Evolutionary conservation across 345 rosid genomes (phyloP).

Genomic region (Trapa bicornis): DNA sequence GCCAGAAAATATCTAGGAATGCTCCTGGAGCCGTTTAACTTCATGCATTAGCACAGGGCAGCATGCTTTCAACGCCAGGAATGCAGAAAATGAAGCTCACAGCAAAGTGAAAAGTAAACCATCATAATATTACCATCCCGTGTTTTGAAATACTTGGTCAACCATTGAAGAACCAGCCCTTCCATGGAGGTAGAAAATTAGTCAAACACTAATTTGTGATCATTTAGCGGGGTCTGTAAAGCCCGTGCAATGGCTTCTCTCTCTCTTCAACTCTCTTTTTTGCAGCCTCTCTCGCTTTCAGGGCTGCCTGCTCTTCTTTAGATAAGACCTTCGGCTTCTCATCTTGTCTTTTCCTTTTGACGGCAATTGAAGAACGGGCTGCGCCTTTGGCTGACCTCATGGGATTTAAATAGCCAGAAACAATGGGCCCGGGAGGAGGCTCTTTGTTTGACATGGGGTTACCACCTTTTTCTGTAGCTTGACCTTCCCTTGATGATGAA

Average conservation of each 20-base stretch:
- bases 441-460: constrained; percentile 21
- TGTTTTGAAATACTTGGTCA: background rate
- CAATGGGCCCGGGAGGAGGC: constrained; percentile 45
- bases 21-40: background rate
- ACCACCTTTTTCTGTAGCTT: constrained; percentile 20
- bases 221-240: constrained; percentile 54
- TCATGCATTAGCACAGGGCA: background rate
- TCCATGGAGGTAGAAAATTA: background rate
- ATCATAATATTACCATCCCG: background rate
- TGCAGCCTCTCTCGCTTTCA: constrained; percentile 90
- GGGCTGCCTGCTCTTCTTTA: constrained; percentile 69
- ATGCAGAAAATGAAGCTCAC: background rate
- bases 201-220: constrained; percentile 6
- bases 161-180: constrained; percentile 11
- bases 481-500: constrained; percentile 18
- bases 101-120: background rate
- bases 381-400: constrained; percentile 58
- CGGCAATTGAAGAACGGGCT: constrained; percentile 43
- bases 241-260: constrained; percentile 79
- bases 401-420: constrained; percentile 51
- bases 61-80: background rate
- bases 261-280: constrained; percentile 85
- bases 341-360: constrained; percentile 61
- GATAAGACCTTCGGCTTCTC: constrained; percentile 54
- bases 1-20: background rate